Conservation (phyloP, 2,329 filamentous ascomycete genomes). For the Niveomyces coronatus region DNA sequence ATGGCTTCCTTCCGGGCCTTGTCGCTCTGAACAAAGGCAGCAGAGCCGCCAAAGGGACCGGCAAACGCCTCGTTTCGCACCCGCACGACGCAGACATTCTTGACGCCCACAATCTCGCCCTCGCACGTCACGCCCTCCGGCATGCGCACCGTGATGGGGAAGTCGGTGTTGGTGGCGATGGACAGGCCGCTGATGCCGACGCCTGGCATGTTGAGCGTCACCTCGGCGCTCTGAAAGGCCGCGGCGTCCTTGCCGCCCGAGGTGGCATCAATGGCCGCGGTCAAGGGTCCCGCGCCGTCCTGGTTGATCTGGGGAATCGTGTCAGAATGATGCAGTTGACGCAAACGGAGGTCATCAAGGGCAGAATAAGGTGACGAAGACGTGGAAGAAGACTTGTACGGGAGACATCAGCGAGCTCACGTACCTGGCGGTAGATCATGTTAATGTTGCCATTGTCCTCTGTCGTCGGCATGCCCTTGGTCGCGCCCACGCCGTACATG, state of each 20-base stretch:
- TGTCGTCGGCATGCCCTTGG: conserved; percentile 48
- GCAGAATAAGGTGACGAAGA: too few species aligned
- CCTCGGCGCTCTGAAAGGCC: conserved; percentile 46
- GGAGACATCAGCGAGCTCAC: background rate
- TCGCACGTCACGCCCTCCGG: conserved; percentile 44
- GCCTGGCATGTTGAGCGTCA: conserved; percentile 49
- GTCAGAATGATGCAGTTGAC: background rate
- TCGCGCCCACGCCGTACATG: conserved; percentile 42
- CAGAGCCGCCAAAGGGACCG: conserved; percentile 53
- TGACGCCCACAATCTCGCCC: conserved; percentile 1
- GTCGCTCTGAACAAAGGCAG: conserved; percentile 47
- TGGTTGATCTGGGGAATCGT: conserved; percentile 51
- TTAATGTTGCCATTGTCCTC: conserved; percentile 49
- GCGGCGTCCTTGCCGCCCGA: conserved; percentile 46
- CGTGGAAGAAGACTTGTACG: background rate
- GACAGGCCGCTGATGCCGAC: conserved; percentile 42
- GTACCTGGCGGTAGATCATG: conserved; percentile 48
- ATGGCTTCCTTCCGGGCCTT: conserved; percentile 48
- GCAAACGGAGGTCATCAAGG: background rate
- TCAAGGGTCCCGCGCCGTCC: conserved; percentile 51
- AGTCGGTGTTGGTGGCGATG: conserved; percentile 45
- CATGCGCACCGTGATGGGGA: conserved; percentile 51
- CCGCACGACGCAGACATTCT: conserved; percentile 46
- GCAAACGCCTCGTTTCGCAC: conserved; percentile 48
- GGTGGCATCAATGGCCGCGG: conserved; percentile 45